Percentiles rank a stretch among this genome's conserved stretches.
Conservation (phyloP, 805 yeast genomes). For the Deakozyma indianensis region DNA sequence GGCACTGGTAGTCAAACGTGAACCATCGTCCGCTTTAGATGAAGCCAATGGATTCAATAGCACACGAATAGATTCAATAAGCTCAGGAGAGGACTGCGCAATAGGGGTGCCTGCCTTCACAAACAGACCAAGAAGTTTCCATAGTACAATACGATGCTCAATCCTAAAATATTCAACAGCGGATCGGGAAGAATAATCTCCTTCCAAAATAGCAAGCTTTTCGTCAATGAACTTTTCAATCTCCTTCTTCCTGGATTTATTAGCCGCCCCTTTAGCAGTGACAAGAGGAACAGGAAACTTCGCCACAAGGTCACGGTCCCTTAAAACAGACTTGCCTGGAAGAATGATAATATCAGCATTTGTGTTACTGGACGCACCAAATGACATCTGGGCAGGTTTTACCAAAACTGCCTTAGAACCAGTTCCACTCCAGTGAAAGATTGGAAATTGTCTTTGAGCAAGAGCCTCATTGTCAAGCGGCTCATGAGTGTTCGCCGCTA, state of each 20-base stretch:
- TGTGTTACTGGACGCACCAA: constrained; percentile 20
- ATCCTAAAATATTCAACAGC: constrained; percentile 12
- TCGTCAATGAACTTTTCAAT: constrained; percentile 53
- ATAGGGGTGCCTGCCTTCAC: constrained; percentile 20
- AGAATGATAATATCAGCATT: constrained; percentile 17
- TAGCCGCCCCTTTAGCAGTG: constrained; percentile 23
- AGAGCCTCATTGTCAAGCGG: constrained; percentile 27
- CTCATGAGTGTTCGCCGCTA: neutral
- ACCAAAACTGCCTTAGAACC: constrained; percentile 31
- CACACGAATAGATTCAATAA: constrained; percentile 8
- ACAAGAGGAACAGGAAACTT: constrained; percentile 58
- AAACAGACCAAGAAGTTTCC: constrained; percentile 22
- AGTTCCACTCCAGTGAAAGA: constrained; percentile 48
- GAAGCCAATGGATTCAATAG: constrained; percentile 12
- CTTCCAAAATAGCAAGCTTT: constrained; percentile 15
- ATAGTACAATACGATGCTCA: constrained; percentile 17
- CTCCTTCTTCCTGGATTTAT: constrained; percentile 49
- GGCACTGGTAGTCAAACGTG: neutral
- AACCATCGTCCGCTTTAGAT: neutral
- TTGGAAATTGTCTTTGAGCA: constrained; percentile 53
- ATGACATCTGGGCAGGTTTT: constrained; percentile 27
- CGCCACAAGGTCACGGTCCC: constrained; percentile 16
- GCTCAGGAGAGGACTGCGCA: constrained; percentile 17
- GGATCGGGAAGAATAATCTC: constrained; percentile 9
- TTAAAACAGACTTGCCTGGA: constrained; percentile 16